These are phyloP conservation scores for Spathaspora gorwiae DNA, from an alignment of 805 yeast genomes.

Conservation along the genomic window DNA sequence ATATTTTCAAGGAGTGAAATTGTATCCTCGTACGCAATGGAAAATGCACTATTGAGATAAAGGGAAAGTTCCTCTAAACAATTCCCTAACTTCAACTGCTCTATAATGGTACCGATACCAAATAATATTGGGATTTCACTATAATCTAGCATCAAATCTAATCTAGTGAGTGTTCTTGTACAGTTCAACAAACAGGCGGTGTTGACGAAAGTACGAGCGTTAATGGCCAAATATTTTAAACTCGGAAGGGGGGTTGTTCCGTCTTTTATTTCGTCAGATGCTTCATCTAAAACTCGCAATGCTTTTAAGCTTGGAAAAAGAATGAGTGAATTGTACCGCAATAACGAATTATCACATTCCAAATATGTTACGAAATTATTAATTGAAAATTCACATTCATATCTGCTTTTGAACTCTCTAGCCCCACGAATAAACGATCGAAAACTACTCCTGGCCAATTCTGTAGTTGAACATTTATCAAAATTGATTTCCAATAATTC, in stretches of 20 bases:
- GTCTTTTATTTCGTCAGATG: not conserved
- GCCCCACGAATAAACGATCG: constrained; percentile 11
- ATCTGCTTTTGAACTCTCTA: constrained; percentile 11
- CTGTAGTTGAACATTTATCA: constrained; percentile 13
- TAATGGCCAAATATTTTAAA: constrained; percentile 14
- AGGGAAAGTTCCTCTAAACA: not conserved
- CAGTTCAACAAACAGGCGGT: not conserved
- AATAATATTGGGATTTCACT: not conserved
- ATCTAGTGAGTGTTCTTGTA: not conserved
- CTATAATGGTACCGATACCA: not conserved
- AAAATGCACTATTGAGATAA: constrained; percentile 1
- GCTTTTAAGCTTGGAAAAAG: constrained; percentile 15
- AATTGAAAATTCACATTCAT: constrained; percentile 12
- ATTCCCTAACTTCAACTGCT: not conserved
- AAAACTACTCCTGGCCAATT: constrained; percentile 16
- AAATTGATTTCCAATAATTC: constrained; percentile 15
- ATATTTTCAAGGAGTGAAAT: not conserved
- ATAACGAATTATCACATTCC: constrained; percentile 19
- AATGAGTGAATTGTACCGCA: constrained; percentile 11
- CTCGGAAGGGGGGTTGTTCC: not conserved
- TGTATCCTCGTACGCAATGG: constrained; percentile 6
- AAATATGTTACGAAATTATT: constrained; percentile 17
- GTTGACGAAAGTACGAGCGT: constrained; percentile 10
- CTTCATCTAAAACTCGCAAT: constrained; percentile 18
- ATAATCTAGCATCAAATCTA: constrained; percentile 6